These are phyloP conservation scores for Blastomyces gilchristii DNA, from an alignment of 2,329 filamentous ascomycete genomes.

Conservation along the genomic window DNA sequence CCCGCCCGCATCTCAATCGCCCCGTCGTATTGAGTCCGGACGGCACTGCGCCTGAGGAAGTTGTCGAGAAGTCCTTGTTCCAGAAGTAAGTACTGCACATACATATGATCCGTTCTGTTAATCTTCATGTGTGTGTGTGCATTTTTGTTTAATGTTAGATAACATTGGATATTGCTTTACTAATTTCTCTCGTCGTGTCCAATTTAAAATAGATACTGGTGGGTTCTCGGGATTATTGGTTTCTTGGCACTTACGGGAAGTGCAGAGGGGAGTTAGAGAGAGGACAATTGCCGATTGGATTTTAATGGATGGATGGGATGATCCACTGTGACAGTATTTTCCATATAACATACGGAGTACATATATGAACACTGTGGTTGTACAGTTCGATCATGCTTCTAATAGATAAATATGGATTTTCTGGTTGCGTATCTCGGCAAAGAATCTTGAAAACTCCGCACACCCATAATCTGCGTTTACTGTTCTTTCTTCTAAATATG, in stretches of 20 bases:
- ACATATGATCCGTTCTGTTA: not conserved
- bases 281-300: not conserved
- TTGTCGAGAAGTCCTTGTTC: slow-evolving; percentile 35
- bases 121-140: not conserved
- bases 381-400: slow-evolving; percentile 3
- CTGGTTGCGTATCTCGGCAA: not conserved
- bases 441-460: not conserved
- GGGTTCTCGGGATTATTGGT: slow-evolving; percentile 34
- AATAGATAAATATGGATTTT: not conserved
- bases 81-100: slow-evolving; percentile 26
- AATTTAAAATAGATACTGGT: slow-evolving; percentile 34
- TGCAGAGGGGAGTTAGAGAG: slow-evolving; percentile 24
- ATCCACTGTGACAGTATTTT: no score
- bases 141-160: not conserved
- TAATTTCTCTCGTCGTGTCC: not conserved
- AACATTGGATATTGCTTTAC: not conserved
- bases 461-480: no score
- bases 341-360: not conserved
- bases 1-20: slow-evolving; percentile 31
- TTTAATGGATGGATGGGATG: not conserved
- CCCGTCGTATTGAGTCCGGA: slow-evolving; percentile 30
- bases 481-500: no score
- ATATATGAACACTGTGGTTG: not conserved
- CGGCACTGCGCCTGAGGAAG: slow-evolving; percentile 30
- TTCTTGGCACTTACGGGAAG: slow-evolving; percentile 35